Percentiles rank a stretch among this genome's conserved stretches.
Conservation (phyloP, 805 yeast genomes). For the Kuraishia capsulata region DNA sequence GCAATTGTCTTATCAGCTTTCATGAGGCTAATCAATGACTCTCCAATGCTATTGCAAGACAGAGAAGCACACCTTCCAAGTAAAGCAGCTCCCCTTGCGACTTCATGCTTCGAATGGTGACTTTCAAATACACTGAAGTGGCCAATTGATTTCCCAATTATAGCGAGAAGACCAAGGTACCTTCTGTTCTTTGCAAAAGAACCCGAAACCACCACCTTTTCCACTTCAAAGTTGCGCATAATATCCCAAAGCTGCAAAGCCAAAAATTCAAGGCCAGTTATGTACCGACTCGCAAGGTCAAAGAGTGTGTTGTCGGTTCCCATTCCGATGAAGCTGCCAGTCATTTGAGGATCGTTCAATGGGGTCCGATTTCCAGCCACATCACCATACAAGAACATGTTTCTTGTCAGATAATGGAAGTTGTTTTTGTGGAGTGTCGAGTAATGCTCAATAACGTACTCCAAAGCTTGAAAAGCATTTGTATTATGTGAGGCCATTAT, state of each 20-base stretch:
- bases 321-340: conserved; percentile 42
- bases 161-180: conserved; percentile 22
- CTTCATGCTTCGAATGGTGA: neutral
- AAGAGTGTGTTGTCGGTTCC: conserved; percentile 22
- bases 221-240: conserved; percentile 21
- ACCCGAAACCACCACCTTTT: conserved; percentile 35
- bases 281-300: conserved; percentile 31
- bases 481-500: conserved; percentile 3
- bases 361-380: conserved; percentile 53
- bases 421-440: neutral
- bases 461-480: conserved; percentile 4
- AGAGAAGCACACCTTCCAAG: conserved; percentile 1
- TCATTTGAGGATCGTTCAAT: conserved; percentile 36
- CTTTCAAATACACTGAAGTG: conserved; percentile 1
- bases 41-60: too few species aligned
- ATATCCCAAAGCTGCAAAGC: conserved; percentile 40
- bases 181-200: conserved; percentile 42
- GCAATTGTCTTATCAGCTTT: too few species aligned
- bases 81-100: conserved; percentile 4
- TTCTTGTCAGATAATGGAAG: conserved; percentile 7
- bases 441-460: neutral
- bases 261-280: conserved; percentile 38
- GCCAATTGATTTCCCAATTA: conserved; percentile 10
- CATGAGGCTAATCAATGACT: too few species aligned
- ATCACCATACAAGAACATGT: conserved; percentile 44